Base-by-base conservation (phyloP, 139 green algal genomes). In the Chlorella ohadii region DNA sequence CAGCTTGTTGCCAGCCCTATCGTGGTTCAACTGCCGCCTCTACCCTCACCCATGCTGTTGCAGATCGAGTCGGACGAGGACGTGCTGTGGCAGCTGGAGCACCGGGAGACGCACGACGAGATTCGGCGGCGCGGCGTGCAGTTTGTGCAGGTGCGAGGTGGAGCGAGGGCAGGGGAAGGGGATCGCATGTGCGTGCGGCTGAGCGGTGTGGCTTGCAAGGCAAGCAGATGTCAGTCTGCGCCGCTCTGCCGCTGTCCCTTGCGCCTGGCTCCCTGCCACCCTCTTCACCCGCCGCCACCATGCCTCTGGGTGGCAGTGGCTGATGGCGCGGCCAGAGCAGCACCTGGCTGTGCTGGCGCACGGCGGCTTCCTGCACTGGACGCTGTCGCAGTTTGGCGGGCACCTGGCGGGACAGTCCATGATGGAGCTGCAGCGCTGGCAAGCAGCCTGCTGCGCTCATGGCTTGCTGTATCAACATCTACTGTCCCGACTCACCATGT, bases 331-430 rank as follows among this genome's bases (percentile, higher is more conserved):
- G 61, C 87, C 87, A 11, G 84, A 92, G 73, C 63, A 31, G 17
- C 59, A 81, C 61, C 86, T 92, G 65, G 89, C 89, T 19, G 88
- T 92, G 72, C 77, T 92, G 15, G 81, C 67, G 7, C 89, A 92
- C 44, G 87, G 79, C 3, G 87, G 81, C 38, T 84, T 91, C 59
- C 77, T 92, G n/a, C 82, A 82, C 57, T 73, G 84, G 47, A 81
- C 55, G 34, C 72, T 92, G 41, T 34, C 31, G 17, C 23, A 55
- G 19, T 90, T 82, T 44, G 86, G 89, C 33, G 77, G 73, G 51
- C 72, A 82, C 34, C 65, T 64, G 74, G 64, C 63, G 27, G 78
- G 64, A 47, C 4, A 39, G 16, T 34, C 87, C 39, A 39, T 71
- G 79, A 73, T 84, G 39, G 83, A 86, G 61, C 76, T 93, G 72